Base-by-base conservation (phyloP, 1,284 basidiomycete species). In the Ustilago crameri region DNA sequence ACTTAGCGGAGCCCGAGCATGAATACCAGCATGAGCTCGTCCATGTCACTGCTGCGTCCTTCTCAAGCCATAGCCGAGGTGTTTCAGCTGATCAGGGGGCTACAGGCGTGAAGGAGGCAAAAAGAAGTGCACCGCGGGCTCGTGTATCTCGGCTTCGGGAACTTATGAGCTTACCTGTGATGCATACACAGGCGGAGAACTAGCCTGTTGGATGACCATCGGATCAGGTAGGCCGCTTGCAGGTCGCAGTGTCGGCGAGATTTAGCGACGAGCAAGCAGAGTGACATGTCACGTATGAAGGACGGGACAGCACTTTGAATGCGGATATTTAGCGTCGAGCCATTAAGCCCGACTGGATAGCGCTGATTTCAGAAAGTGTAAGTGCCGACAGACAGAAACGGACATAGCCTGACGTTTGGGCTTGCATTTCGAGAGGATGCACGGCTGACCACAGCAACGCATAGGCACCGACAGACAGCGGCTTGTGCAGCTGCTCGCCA, bases 211-310 rank as follows among this genome's bases (percentile, higher is more conserved):
- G 17, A n/a, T 14, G 3, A 5, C 26, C 26, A 22, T 15, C 24
- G 26, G 48, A 41, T 35, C 48, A 50, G 37, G 37, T 41, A 7
- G 37, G 41, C 34, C 15, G 9, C 47, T 38, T 26, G 47, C 47
- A 49, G 47, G 9, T 37, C n/a, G 35, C 35, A 37, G 35, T 17
- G 32, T 51, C 20, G 40, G n/a, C 7, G 18, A 12, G 42, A n/a
- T 5, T 9, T 9, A n/a, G 50, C 40, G 50, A 46, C 48, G 41
- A 53, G 24, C 50, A 64, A 64, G 54, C 61, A 64, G 51, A 53
- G 61, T 45, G 61, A 64, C 47, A 53, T 64, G 51, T 37, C 35
- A 18, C 53, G 40, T 24, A 24, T 7, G 23, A 52, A 27, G 44
- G 49, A 24, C n/a, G 23, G 32, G 34, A 23, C 35, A 22, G 4